Evolutionary conservation across 2,329 filamentous ascomycete genomes (phyloP).

Genomic region (Colletotrichum trifolii): DNA sequence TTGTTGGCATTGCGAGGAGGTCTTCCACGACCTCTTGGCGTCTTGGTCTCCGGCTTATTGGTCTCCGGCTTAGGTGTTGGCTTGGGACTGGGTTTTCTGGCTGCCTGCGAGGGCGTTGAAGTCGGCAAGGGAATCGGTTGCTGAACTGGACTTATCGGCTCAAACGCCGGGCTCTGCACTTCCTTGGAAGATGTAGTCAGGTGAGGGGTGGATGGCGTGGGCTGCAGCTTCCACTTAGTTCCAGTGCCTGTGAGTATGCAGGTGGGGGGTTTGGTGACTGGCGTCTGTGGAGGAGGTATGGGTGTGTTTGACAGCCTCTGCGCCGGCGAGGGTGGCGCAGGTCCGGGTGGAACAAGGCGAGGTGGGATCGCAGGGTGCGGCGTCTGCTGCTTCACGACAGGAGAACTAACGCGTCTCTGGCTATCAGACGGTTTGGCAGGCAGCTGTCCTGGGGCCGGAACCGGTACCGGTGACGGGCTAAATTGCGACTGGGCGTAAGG

Average conservation of each 20-base stretch:
- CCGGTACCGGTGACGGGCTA: constrained; percentile 39
- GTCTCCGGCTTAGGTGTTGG: constrained; percentile 44
- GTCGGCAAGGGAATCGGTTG: constrained; percentile 51
- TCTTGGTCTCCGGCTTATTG: constrained; percentile 40
- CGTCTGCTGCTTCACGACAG: constrained; percentile 47
- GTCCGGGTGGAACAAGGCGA: constrained; percentile 53
- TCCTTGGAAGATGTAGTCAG: constrained; percentile 46
- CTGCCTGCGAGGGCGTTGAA: constrained; percentile 44
- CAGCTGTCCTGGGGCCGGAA: constrained; percentile 38
- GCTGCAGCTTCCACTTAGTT: constrained; percentile 68
- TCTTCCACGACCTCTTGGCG: constrained; percentile 48
- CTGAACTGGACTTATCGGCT: constrained; percentile 68
- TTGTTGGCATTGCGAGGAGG: constrained; percentile 51
- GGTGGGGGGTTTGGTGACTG: constrained; percentile 41
- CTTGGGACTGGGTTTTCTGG: constrained; percentile 50
- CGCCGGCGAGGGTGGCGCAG: constrained; percentile 46
- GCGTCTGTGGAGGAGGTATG: constrained; percentile 48
- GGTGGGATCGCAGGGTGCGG: constrained; percentile 51
- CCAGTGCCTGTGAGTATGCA: constrained; percentile 53
- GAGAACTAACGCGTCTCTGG: constrained; percentile 44
- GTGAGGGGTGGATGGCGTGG: constrained; percentile 68
- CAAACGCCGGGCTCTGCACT: constrained; percentile 63
- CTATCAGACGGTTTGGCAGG: constrained; percentile 39
- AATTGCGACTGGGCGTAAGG: constrained; percentile 42
- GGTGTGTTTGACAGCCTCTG: constrained; percentile 47